Evolutionary conservation across 768 basidiomycete species (phyloP).

Genomic region (Kwoniella europaea): DNA sequence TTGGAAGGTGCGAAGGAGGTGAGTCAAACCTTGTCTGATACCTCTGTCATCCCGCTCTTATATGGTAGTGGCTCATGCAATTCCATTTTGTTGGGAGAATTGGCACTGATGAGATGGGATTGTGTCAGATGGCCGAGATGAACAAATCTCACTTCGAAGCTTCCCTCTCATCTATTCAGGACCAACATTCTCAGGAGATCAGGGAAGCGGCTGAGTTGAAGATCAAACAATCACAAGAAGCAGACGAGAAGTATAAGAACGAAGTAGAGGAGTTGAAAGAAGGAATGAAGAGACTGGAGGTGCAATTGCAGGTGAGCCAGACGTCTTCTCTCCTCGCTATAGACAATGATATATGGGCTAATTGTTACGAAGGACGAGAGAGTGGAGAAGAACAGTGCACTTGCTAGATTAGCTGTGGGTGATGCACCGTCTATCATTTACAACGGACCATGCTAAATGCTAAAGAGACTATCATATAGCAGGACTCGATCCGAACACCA

Average conservation of each 20-base stretch:
- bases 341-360: not conserved
- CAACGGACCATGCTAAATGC: too few species aligned
- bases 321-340: too few species aligned
- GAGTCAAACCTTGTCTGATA: conserved; percentile 7
- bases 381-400: conserved; percentile 32
- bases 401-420: conserved; percentile 28
- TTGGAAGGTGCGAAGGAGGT: conserved; percentile 35
- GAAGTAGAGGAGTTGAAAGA: conserved; percentile 25
- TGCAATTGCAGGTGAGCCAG: conserved; percentile 33
- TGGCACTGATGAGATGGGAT: too few species aligned
- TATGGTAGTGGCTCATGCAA: too few species aligned
- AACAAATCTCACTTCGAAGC: conserved; percentile 45
- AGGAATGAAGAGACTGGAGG: conserved; percentile 16
- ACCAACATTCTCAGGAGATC: conserved; percentile 24
- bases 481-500: conserved; percentile 26
- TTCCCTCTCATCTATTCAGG: conserved; percentile 31
- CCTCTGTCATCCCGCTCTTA: too few species aligned
- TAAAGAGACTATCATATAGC: not conserved
- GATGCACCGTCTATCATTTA: not conserved
- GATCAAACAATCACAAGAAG: conserved; percentile 4
- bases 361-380: conserved; percentile 28
- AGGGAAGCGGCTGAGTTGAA: conserved; percentile 6
- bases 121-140: conserved; percentile 42
- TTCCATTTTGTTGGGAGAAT: too few species aligned
- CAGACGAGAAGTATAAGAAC: conserved; percentile 7